Base-by-base conservation (phyloP, 1,139 yeast genomes). In the Yamadazyma oceani region DNA sequence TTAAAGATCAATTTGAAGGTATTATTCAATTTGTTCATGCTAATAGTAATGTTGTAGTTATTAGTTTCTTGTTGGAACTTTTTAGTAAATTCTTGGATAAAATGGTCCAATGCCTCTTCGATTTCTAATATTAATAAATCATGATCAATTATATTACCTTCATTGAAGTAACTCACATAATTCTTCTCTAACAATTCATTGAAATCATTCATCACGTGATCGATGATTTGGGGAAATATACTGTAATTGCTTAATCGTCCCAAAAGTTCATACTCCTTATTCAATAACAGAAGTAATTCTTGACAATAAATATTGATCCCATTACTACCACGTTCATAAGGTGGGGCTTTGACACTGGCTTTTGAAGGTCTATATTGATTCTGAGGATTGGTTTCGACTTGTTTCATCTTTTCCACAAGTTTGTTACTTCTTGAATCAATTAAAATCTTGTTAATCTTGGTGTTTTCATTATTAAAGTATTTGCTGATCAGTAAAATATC, bases 301-400 rank as follows among this genome's bases (percentile, higher is more conserved):
- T 69, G 75, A 7, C 78, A 72, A 53, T 80, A 85, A 31, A 62
- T 59, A 25, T 65, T 65, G 31, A 85, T 73, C 5, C 87, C 85
- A 52, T 76, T 80, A 33, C 76, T 66, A 2, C 85, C 85, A 50
- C 72, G 76, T 49, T 82, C 86, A 53, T 81, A 71, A 1, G 84
- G 58, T 50, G 73, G 57, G 54, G 42, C 54, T 59, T 43, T 68
- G 62, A 23, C 83, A 66, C 36, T 51, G 7, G n/a, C 6, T 3
- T 25, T 10, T 27, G 38, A 36, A 10, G 51, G 51, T 25, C 36
- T 40, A 37, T 47, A 48, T 9, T 23, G 21, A 13, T 25, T n/a
- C 16, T 19, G 32, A 16, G 30, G 30, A n/a, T 36, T 32, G 5
- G 44, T 37, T 31, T 60, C 69, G 13, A 58, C 44, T 2, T 58